phyloP scores from a whole-genome alignment of 2,329 filamentous ascomycete genomes.

The Cladobotryum mycophilum region DNA sequence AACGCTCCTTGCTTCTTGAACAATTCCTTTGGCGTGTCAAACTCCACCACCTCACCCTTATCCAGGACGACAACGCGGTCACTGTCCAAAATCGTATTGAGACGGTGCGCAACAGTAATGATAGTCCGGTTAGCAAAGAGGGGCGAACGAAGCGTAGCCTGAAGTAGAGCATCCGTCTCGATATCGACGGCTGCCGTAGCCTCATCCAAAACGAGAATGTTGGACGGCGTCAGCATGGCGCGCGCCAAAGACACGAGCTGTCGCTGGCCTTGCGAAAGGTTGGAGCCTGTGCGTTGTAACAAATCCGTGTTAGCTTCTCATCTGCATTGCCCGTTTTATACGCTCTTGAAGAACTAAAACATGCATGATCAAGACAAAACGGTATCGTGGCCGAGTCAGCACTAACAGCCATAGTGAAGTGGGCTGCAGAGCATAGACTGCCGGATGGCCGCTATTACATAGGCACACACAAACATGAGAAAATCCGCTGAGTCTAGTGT shows the following conservation, averaged over 20 bases:
- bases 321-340: neutral
- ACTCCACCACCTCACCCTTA: constrained; percentile 83
- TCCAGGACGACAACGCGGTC: constrained; percentile 93
- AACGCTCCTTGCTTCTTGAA: constrained; percentile 72
- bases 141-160: constrained; percentile 55
- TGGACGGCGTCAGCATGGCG: constrained; percentile 88
- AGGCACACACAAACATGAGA: neutral
- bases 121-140: constrained; percentile 88
- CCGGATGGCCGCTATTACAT: neutral
- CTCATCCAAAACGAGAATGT: constrained; percentile 95
- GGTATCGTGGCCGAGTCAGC: neutral
- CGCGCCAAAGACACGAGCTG: constrained; percentile 91
- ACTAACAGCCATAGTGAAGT: neutral
- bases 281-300: constrained; percentile 58
- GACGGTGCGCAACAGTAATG: constrained; percentile 95
- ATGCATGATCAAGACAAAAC: neutral
- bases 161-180: constrained; percentile 61
- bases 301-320: constrained; percentile 14
- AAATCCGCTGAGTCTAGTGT: neutral
- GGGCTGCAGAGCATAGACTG: neutral
- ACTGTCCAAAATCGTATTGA: constrained; percentile 88
- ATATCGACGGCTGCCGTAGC: constrained; percentile 75
- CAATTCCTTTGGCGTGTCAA: constrained; percentile 76
- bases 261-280: constrained; percentile 89
- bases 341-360: neutral